Conservation (phyloP, 495 filamentous ascomycete species). For the Penicillium mononematosum region DNA sequence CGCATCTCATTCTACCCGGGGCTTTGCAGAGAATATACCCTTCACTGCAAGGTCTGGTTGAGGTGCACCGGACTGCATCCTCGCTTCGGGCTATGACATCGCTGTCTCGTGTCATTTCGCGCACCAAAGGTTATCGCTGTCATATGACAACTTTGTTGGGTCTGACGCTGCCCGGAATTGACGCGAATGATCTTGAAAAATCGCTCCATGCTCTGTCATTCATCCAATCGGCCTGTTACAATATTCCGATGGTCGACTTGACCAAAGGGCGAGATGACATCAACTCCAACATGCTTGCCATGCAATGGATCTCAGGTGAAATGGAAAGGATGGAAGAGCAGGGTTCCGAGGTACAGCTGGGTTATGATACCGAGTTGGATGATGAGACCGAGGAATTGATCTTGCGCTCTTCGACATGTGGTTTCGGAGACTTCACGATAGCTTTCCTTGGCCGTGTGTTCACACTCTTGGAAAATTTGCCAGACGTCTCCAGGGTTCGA, state of each 20-base stretch:
- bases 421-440: slow-evolving; percentile 86
- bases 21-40: slow-evolving; percentile 96
- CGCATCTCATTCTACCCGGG: slow-evolving; percentile 87
- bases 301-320: slow-evolving; percentile 90
- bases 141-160: slow-evolving; percentile 92
- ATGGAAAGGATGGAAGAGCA: slow-evolving; percentile 91
- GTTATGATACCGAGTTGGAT: slow-evolving; percentile 78
- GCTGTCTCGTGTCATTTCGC: slow-evolving; percentile 83
- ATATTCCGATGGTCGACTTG: slow-evolving; percentile 85
- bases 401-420: slow-evolving; percentile 91
- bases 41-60: slow-evolving; percentile 90
- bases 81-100: slow-evolving; percentile 88
- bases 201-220: slow-evolving; percentile 91
- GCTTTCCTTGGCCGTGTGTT: slow-evolving; percentile 92
- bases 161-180: slow-evolving; percentile 89
- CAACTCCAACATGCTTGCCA: slow-evolving; percentile 72
- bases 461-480: slow-evolving; percentile 90
- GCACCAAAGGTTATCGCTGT: slow-evolving; percentile 88
- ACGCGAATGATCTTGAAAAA: slow-evolving; percentile 97
- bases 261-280: slow-evolving; percentile 67
- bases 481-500: slow-evolving; percentile 80
- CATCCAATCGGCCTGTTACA: slow-evolving; percentile 92
- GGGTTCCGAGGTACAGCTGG: slow-evolving; percentile 76
- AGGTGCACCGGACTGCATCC: slow-evolving; percentile 94
- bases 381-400: slow-evolving; percentile 89